Evolutionary conservation across 2,329 filamentous ascomycete genomes (phyloP), one percentile per base, ranked within the genome.

Genomic region (Diplodia intermedia): DNA sequence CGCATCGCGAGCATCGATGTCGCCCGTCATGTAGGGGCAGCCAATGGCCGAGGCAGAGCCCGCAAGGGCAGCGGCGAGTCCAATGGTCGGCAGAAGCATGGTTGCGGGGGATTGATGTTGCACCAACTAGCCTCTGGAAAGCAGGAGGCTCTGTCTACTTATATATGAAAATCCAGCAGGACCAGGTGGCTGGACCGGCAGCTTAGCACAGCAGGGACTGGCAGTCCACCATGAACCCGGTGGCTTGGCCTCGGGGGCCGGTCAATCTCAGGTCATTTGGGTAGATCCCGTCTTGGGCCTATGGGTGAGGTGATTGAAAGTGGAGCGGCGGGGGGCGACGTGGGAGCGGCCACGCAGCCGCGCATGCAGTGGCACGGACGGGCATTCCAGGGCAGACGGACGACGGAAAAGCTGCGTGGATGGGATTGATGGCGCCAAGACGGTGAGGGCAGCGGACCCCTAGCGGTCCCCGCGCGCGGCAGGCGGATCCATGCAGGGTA

Each of bases 21-120:
- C 73, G 31, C 69, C 71, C 33, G 74, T 73, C 78, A 80, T 80
- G 65, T 74, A 77, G n/a, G 78, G 78, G 65, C 78, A 80, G 61
- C 57, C 66, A 29, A 57, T 29, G 57, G 66, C 66, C 5, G 57
- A 63, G 20, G 50, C 66, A 33, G 66, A 63, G 52, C 66, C 66
- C 50, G 52, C 60, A 33, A 68, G 50, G 65, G 65, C 65, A 52
- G 66, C 66, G 57, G 66, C 57, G 31, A 67, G 15, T 61, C 66
- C 66, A 65, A 68, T 5, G 57, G 49, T 68, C 31, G 52, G 52
- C 47, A 68, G 40, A 50, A 40, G 66, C 66, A 68, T 68, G 66
- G 50, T 65, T 18, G 65, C 31, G 8, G 40, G 47, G 11, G 20
- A 6, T 50, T 14, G 40, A 43, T n/a, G 54, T 31, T 38, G 57